These are phyloP conservation scores for Talaromyces nanjingensis DNA, from an alignment of 495 filamentous ascomycete genomes.

Conservation along the genomic window DNA sequence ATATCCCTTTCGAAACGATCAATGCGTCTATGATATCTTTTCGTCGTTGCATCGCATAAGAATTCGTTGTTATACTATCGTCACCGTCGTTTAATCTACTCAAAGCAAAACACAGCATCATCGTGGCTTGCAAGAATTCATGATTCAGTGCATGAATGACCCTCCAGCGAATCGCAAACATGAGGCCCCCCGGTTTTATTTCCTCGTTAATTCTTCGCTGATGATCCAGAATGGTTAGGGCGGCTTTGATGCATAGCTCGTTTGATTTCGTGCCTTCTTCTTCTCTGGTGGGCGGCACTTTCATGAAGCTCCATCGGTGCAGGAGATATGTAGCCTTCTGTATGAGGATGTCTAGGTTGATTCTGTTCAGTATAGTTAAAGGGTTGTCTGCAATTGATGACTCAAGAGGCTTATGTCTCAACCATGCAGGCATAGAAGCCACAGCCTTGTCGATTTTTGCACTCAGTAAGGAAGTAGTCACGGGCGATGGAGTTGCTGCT, in stretches of 20 bases:
- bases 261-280: constrained; percentile 9
- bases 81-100: neutral
- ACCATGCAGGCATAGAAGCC: constrained; percentile 4
- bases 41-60: neutral
- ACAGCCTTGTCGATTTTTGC: constrained; percentile 9
- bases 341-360: constrained; percentile 10
- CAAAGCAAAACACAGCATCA: constrained; percentile 27
- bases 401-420: constrained; percentile 7
- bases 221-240: constrained; percentile 24
- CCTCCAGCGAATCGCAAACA: constrained; percentile 28
- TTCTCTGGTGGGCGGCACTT: constrained; percentile 2
- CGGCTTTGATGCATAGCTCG: constrained; percentile 31
- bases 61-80: neutral
- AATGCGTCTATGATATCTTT: constrained; percentile 7
- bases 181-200: constrained; percentile 20
- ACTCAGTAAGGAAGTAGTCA: constrained; percentile 2
- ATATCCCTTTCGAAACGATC: neutral
- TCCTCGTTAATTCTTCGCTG: constrained; percentile 23
- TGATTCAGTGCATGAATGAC: constrained; percentile 24
- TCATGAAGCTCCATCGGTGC: constrained; percentile 12
- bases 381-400: constrained; percentile 11
- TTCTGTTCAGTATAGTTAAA: constrained; percentile 7
- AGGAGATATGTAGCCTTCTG: constrained; percentile 12
- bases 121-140: constrained; percentile 30
- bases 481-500: constrained; percentile 6